These are phyloP conservation scores for Pythium utonaiense DNA, from an alignment of 352 stramenopile genomes.

Conservation along the genomic window DNA sequence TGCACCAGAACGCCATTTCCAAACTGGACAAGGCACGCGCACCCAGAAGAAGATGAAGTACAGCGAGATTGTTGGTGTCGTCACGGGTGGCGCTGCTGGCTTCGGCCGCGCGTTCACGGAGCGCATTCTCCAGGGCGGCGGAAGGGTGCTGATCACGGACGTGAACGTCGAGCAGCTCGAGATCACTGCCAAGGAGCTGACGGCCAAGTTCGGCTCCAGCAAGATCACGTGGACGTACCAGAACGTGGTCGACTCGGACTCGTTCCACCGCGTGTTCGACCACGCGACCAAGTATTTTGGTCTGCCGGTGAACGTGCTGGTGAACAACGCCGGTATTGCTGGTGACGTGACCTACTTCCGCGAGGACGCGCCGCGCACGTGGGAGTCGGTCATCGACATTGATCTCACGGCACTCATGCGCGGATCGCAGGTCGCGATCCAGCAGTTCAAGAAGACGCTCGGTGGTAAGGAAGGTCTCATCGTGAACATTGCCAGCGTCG, in stretches of 20 bases:
- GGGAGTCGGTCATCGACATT: conserved; percentile 70
- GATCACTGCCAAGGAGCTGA: conserved; percentile 51
- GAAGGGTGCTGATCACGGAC: conserved; percentile 76
- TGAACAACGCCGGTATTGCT: conserved; percentile 79
- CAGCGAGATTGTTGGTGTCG: conserved; percentile 52
- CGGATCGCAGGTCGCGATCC: conserved; percentile 60
- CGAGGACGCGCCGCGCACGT: conserved; percentile 32
- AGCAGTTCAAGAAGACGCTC: conserved; percentile 55
- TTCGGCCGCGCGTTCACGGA: conserved; percentile 68
- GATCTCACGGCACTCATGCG: conserved; percentile 68
- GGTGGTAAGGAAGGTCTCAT: conserved; percentile 61
- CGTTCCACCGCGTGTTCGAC: conserved; percentile 60
- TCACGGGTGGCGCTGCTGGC: conserved; percentile 64
- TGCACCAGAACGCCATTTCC: conserved; percentile 13
- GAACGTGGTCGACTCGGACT: conserved; percentile 64
- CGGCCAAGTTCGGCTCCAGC: conserved; percentile 40
- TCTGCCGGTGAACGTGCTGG: conserved; percentile 59
- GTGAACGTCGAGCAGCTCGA: conserved; percentile 61
- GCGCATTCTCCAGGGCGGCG: conserved; percentile 41
- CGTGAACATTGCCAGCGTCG: conserved; percentile 70
- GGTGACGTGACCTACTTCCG: conserved; percentile 49
- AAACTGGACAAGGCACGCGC: conserved; percentile 2
- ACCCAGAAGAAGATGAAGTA: conserved; percentile 46
- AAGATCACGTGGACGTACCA: conserved; percentile 66
- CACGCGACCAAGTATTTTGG: conserved; percentile 59